Evolutionary conservation across 768 basidiomycete species (phyloP), one percentile per base, ranked within the genome.

Genomic region (Cantharellus anzutake): DNA sequence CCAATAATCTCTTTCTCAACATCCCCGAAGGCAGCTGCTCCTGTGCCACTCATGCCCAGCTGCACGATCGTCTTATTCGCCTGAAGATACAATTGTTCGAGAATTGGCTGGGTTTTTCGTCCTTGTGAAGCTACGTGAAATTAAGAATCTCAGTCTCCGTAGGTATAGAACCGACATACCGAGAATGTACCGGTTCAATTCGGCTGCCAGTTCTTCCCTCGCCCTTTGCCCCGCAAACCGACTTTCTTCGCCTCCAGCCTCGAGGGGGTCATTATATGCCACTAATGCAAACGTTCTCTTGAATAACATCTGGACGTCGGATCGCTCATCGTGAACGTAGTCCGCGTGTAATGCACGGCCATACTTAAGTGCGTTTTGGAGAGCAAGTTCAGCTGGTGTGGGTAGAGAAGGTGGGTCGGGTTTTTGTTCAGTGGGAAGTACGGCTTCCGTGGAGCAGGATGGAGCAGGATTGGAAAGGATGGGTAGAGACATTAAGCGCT

Each of bases 11-110:
- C 87, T 65, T 77, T 81, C 38, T 76, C 73, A 74, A 88, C 77
- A 65, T 91, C 88, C 14, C 83, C 84, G 68, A 86, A 88, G 16
- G 85, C 86, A 39, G 89, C 89, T 39, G 78, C 71, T 7, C 88
- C 89, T 5, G 79, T 77, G 5, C 87, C 86, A 62, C 80, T 67
- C 50, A 84, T 67, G 3, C 82, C 87, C 7, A 91, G 78, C 64
- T 87, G 80, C n/a, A 74, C 71, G 20, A 91, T 71, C 64, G 79
- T 80, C 29, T 80, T 80, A 38, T 78, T 73, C 0, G 83, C 80
- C 63, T 87, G 87, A 41, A 87, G 80, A 68, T 84, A 91, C 59
- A 89, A 67, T 58, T 76, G 80, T 67, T 92, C 89, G 59, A 92
- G 73, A 11, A 82, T 73, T 2, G 89, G 85, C 58, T 75, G 75